Evolutionary conservation across 805 yeast genomes (phyloP), one percentile per base, ranked within the genome.

Genomic region (Hanseniaspora occidentalis): DNA sequence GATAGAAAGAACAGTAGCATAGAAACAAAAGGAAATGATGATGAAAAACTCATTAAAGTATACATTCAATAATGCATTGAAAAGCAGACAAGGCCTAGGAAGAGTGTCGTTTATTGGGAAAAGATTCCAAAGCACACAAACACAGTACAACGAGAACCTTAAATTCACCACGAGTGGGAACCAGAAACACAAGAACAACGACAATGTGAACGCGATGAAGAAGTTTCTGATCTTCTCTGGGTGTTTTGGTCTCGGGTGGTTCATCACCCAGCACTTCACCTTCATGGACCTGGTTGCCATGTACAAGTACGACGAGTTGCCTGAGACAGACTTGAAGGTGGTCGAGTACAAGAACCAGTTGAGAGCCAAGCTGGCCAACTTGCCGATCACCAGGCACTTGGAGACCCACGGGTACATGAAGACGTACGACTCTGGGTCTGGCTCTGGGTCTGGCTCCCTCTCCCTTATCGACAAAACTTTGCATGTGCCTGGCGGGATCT

Each of bases 401-500:
- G 52, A 58, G 8, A 33, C 44, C 1, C 62, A 67, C 42, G 67
- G 71, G 1, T 48, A 52, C 9, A 66, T 54, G 44, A 58, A 53
- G 21, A 48, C 57, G n/a, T 47, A 54, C 41, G 71, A 47, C 59
- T 73, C 42, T 60, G 69, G 73, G 48, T 66, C 51, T 50, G 71
- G 47, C 59, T 73, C 42, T 60, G 69, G 73, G 48, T 66, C 51
- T 50, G n/a, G n/a, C n/a, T n/a, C n/a, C n/a, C n/a, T n/a, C n/a
- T 66, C 54, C 43, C 74, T 64, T 71, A 70, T 57, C 47, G 66
- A 48, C 52, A 58, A 60, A 44, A 68, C 82, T 0, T 60, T 86
- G 36, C 62, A 73, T 2, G 71, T 69, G 2, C 86, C 94, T 1
- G 96, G 95, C 6, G 92, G 86, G 0, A 70, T 89, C 43, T 73